Conservation (phyloP, 2,329 filamentous ascomycete genomes). For the Cercospora sojina region DNA sequence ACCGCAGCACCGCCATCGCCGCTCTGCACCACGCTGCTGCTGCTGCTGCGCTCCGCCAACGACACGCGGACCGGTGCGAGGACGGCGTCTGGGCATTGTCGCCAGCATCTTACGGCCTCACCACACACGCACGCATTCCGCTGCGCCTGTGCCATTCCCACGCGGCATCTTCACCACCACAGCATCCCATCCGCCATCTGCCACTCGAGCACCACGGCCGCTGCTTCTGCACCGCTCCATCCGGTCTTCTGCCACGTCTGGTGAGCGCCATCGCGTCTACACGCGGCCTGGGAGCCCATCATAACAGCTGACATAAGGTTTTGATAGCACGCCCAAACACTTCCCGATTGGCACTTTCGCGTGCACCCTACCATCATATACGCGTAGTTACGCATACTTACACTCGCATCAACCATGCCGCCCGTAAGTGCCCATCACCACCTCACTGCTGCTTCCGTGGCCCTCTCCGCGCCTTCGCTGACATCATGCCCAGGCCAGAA, state of each 20-base stretch:
- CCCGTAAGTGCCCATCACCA: slow-evolving; percentile 34
- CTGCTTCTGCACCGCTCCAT: slow-evolving; percentile 20
- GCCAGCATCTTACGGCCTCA: neutral
- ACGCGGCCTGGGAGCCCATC: slow-evolving; percentile 30
- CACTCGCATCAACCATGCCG: slow-evolving; percentile 37
- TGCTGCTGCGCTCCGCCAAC: neutral
- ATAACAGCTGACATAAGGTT: slow-evolving; percentile 33
- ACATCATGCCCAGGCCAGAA: slow-evolving; percentile 60
- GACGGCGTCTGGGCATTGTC: neutral
- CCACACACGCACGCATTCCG: neutral
- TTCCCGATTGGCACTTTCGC: slow-evolving; percentile 25
- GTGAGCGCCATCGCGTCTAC: slow-evolving; percentile 36
- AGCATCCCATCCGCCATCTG: slow-evolving; percentile 12
- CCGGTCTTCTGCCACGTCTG: slow-evolving; percentile 24
- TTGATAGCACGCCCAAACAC: slow-evolving; percentile 28
- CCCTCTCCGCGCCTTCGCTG: slow-evolving; percentile 37
- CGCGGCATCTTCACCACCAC: slow-evolving; percentile 12
- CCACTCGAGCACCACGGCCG: neutral
- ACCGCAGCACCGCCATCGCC: neutral
- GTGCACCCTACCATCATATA: slow-evolving; percentile 19
- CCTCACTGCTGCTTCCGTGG: slow-evolving; percentile 10
- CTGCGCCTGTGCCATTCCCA: slow-evolving; percentile 9
- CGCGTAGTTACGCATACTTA: slow-evolving; percentile 21
- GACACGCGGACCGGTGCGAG: slow-evolving; percentile 1
- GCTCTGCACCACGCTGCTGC: neutral